Conservation (phyloP, 2,329 filamentous ascomycete species). For the Apiospora saccharicola region DNA sequence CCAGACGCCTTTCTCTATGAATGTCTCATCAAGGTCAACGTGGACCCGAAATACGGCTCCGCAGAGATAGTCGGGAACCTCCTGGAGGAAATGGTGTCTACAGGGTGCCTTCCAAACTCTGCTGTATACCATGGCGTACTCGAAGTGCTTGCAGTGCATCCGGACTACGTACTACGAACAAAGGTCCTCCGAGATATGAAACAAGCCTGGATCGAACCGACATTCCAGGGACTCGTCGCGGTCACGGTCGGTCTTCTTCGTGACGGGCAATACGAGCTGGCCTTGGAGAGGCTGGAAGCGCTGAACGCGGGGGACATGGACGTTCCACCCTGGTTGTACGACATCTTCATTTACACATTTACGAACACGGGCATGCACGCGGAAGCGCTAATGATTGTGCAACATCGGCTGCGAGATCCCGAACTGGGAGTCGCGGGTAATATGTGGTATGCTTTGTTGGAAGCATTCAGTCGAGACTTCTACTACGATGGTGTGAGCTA, state of each 20-base stretch:
- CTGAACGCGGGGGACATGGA: constrained; percentile 64
- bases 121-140: constrained; percentile 76
- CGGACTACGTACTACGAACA: constrained; percentile 80
- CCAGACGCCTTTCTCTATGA: constrained; percentile 73
- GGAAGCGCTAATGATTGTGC: constrained; percentile 75
- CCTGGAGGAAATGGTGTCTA: constrained; percentile 74
- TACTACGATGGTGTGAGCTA: constrained; percentile 71
- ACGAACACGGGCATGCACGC: constrained; percentile 77
- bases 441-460: constrained; percentile 77
- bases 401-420: constrained; percentile 57
- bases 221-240: constrained; percentile 68
- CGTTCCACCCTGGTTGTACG: constrained; percentile 77
- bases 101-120: constrained; percentile 68
- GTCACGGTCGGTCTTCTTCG: constrained; percentile 78
- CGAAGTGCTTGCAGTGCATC: constrained; percentile 80
- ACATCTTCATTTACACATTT: constrained; percentile 78
- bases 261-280: constrained; percentile 84
- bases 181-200: constrained; percentile 78
- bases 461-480: constrained; percentile 70
- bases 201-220: constrained; percentile 72
- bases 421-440: constrained; percentile 52
- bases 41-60: constrained; percentile 68
- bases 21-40: constrained; percentile 76
- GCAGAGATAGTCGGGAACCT: constrained; percentile 67
- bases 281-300: constrained; percentile 72